These are phyloP conservation scores for Exserohilum rostratum DNA, from an alignment of 2,329 filamentous ascomycete species.

Conservation along the genomic window DNA sequence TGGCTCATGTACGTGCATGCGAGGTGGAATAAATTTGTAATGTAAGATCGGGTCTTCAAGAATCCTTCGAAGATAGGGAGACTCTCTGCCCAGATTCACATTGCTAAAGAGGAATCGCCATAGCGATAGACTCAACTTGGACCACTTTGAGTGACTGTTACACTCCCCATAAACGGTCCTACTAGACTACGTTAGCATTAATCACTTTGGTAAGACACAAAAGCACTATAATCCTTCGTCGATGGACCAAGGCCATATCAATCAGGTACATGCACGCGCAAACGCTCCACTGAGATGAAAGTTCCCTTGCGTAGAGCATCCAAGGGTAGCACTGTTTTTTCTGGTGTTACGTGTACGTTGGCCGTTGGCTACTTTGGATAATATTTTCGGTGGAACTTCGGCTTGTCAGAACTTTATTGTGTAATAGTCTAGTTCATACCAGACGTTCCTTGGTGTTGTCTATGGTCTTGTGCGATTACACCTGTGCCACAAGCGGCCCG, in stretches of 20 bases:
- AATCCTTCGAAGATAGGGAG: too few relatives aligned
- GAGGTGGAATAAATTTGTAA: too few relatives aligned
- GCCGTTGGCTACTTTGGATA: slow-evolving; percentile 1
- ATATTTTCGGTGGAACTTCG: neutral
- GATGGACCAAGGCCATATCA: neutral
- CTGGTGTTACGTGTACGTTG: slow-evolving; percentile 8
- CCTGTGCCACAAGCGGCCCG: neutral
- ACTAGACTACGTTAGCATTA: neutral
- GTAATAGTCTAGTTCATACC: neutral
- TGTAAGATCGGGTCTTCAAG: too few relatives aligned
- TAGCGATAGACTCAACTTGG: too few relatives aligned
- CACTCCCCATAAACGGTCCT: neutral
- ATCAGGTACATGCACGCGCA: slow-evolving; percentile 4
- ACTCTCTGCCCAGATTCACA: too few relatives aligned
- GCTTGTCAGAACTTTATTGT: neutral
- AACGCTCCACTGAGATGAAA: neutral
- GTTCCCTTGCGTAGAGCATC: neutral
- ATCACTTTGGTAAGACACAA: neutral
- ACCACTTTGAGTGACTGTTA: neutral
- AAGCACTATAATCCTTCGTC: neutral
- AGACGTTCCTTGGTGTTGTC: neutral
- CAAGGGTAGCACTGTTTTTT: neutral
- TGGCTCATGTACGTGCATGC: neutral
- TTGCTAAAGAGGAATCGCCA: too few relatives aligned
- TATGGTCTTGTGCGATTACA: neutral